Evolutionary conservation across 1,284 basidiomycete species (phyloP).

Genomic region (Termitomyces sp.): DNA sequence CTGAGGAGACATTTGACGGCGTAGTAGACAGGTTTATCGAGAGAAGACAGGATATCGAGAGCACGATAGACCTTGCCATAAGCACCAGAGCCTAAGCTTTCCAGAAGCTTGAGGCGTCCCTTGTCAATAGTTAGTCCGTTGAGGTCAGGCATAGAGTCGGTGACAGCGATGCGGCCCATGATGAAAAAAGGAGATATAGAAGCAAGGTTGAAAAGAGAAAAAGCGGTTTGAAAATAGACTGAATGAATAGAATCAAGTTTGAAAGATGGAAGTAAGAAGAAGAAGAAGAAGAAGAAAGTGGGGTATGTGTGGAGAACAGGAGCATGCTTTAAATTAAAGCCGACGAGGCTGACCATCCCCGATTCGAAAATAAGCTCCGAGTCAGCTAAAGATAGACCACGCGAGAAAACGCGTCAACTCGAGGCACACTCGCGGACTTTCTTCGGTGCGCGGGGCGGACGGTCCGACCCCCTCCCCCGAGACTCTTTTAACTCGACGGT

Average conservation of each 20-base stretch:
- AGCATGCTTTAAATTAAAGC: constrained; percentile 7
- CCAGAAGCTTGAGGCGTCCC: constrained; percentile 57
- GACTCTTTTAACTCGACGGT: constrained; percentile 1
- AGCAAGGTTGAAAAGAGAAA: constrained; percentile 18
- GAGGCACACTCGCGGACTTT: neutral
- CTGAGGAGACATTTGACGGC: constrained; percentile 66
- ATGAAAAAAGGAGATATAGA: constrained; percentile 15
- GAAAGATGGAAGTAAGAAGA: constrained; percentile 14
- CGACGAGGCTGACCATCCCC: constrained; percentile 13
- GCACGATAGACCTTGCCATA: constrained; percentile 82
- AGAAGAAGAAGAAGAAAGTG: constrained; percentile 15
- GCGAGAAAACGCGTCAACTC: neutral
- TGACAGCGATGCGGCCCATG: constrained; percentile 35
- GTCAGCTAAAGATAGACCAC: neutral
- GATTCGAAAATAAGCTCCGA: neutral
- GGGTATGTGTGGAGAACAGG: neutral
- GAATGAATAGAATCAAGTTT: constrained; percentile 18
- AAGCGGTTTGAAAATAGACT: constrained; percentile 16
- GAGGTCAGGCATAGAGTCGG: constrained; percentile 46
- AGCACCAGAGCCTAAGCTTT: constrained; percentile 69
- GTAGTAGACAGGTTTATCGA: constrained; percentile 37
- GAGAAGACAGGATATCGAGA: constrained; percentile 40
- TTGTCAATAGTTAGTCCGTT: constrained; percentile 44
- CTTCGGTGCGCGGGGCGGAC: constrained; percentile 13
- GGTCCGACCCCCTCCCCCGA: constrained; percentile 15